phyloP scores from a whole-genome alignment of 179 eudicot genomes.

The Nepenthes alata region DNA sequence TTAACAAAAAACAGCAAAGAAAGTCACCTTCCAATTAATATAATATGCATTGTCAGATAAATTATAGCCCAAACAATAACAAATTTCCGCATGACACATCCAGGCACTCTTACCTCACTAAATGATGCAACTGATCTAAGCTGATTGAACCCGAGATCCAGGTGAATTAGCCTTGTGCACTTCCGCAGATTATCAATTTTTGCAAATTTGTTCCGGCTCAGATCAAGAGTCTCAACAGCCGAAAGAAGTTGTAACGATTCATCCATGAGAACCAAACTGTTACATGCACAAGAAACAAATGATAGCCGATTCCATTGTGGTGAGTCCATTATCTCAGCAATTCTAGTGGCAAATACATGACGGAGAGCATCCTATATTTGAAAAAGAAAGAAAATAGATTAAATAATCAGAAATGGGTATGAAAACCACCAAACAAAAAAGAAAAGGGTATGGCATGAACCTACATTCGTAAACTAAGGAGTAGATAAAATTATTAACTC shows the following conservation, averaged over 20 bases:
- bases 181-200: constrained; percentile 79
- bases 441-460: too few relatives aligned
- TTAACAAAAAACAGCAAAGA: too few relatives aligned
- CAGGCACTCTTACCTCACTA: constrained; percentile 42
- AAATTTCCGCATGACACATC: neutral
- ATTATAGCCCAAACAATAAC: too few relatives aligned
- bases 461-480: too few relatives aligned
- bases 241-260: constrained; percentile 91
- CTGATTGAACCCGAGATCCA: constrained; percentile 94
- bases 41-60: too few relatives aligned
- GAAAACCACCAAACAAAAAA: too few relatives aligned
- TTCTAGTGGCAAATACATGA: constrained; percentile 88
- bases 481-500: too few relatives aligned
- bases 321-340: constrained; percentile 74
- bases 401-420: too few relatives aligned
- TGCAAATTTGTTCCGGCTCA: constrained; percentile 85
- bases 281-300: constrained; percentile 83
- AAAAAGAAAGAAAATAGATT: neutral
- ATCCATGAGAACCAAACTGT: constrained; percentile 83
- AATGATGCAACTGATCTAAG: constrained; percentile 66
- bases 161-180: constrained; percentile 62
- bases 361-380: constrained; percentile 74
- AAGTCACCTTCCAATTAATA: too few relatives aligned
- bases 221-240: constrained; percentile 81
- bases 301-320: constrained; percentile 77